Evolutionary conservation across 345 rosid genomes (phyloP), one percentile per base, ranked within the genome.

Genomic region (Stellera chamaejasme): DNA sequence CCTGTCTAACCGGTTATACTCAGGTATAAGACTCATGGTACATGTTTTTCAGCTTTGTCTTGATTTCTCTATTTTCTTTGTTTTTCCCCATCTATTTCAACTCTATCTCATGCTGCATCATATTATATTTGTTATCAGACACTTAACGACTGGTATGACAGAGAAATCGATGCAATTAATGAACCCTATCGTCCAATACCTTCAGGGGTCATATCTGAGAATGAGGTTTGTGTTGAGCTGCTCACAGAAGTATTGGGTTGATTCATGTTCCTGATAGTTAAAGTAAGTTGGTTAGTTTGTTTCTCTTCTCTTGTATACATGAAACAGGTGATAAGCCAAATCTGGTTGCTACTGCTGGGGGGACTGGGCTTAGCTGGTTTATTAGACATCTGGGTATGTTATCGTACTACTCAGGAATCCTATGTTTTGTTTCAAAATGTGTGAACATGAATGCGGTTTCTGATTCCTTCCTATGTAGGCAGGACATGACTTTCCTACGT

Each of bases 161-260:
- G 96, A 72, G 97, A 93, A 52, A 89, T 93, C 25, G 99, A 93
- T 63, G 97, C 99, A 10, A 93, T 89, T 48, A 93, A 93, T 57
- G 99, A 93, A 71, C 97, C 99, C 50, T 93, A 93, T 68, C 97
- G 97, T 50, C 99, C 97, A 8, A 93, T 93, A 58, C 97, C 97
- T 57, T 93, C 97, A 2, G 97, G 97, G 43, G 97, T 83, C 48
- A 87, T 93, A 62, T 81, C 94, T 52, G 96, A 89, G 81, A 77
- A 72, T 59, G 99, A 89, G 97, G 97, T 85, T 53, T 11, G 73
- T 55, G 59, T 14, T 26, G 2, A 55, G 16, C 45, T 55, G 6
- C 25, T 27, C 56, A 4, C 41, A 53, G 11, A 19, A 19, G 23
- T 19, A 19, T 19, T 19, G 23, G 27, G 46, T 45, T n/a, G 19